These are phyloP conservation scores for Loxodes magnus DNA, from an alignment of 73 alveolate genomes.

Conservation along the genomic window DNA sequence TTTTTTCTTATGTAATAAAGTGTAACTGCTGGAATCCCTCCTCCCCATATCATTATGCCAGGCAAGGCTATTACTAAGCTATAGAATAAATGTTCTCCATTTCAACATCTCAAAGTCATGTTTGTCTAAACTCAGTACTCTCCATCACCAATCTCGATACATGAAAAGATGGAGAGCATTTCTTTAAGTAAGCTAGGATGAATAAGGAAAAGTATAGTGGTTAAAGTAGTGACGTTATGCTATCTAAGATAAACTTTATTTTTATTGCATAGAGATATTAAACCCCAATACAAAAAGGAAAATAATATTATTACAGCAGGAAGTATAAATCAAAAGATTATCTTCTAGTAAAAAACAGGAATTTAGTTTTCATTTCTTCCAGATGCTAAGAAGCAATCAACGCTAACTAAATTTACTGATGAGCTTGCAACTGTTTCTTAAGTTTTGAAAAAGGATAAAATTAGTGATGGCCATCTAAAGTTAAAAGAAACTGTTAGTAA, in stretches of 20 bases:
- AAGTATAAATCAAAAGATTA: constrained; percentile 17
- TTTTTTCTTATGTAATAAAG: constrained; percentile 6
- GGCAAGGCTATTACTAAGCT: constrained; percentile 11
- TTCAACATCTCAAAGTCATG: constrained; percentile 22
- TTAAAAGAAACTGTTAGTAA: constrained; percentile 37
- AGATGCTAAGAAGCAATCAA: constrained; percentile 31
- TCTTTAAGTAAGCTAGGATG: constrained; percentile 41
- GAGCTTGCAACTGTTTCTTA: constrained; percentile 30
- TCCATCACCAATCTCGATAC: constrained; percentile 33
- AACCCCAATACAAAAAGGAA: constrained; percentile 17
- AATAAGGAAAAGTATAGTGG: constrained; percentile 31
- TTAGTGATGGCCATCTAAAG: constrained; percentile 37
- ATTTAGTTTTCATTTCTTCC: constrained; percentile 23
- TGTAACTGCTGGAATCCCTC: constrained; percentile 19
- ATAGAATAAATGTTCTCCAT: constrained; percentile 19
- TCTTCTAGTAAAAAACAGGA: constrained; percentile 18
- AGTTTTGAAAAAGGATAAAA: constrained; percentile 12
- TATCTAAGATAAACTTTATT: no score
- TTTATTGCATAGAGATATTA: no score
- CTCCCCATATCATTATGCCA: constrained; percentile 12
- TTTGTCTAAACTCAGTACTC: constrained; percentile 29
- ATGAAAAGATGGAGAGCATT: constrained; percentile 37
- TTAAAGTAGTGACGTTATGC: constrained; percentile 24
- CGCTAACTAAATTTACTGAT: constrained; percentile 23
- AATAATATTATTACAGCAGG: constrained; percentile 21